Evolutionary conservation across 2,329 filamentous ascomycete genomes (phyloP), one percentile per base, ranked within the genome.

Genomic region (Ascochyta clinopodiicola): DNA sequence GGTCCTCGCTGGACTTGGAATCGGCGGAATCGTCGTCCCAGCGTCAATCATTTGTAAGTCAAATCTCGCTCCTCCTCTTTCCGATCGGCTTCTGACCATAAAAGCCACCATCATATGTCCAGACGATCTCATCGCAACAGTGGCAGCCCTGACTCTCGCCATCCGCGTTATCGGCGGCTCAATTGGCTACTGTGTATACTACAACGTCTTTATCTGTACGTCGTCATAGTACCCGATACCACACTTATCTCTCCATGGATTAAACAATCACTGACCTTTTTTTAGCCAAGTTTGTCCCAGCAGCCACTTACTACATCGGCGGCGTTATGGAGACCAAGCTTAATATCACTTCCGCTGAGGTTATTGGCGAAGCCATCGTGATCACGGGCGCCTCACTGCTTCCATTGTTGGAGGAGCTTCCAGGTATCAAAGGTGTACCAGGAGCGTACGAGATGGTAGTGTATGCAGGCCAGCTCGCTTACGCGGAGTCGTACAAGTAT

Each of bases 11-110:
- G 84, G 85, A 7, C 73, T 89, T 2, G 87, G 87, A 6, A 86
- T 89, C 19, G 87, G 87, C 12, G 87, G 86, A 0, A 88, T 89
- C 39, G 83, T 89, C 12, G 84, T 90, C 6, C 87, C 87, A 1
- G 84, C 86, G 2, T 86, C 84, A 1, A 86, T 89, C 57, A 87
- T 89, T n/a, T 64, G 59, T 61, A 56, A 56, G 61, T 54, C 6
- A 13, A 1, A 2, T 24, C 1, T 5, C 2, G 12, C 2, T 17
- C 21, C 13, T n/a, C 6, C 22, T 17, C 13, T 6, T 4, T 15
- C 10, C 6, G 34, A 48, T 15, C 8, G 34, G 2, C 31, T 13
- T 4, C 61, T 63, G 10, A 63, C 8, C 13, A 15, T 6, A 5
- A 8, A 9, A 62, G 84, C 85, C 4, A 87, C 85, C 2, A 88